phyloP scores from a whole-genome alignment of 139 green algal species.

The Chlamydomonas sp. region DNA sequence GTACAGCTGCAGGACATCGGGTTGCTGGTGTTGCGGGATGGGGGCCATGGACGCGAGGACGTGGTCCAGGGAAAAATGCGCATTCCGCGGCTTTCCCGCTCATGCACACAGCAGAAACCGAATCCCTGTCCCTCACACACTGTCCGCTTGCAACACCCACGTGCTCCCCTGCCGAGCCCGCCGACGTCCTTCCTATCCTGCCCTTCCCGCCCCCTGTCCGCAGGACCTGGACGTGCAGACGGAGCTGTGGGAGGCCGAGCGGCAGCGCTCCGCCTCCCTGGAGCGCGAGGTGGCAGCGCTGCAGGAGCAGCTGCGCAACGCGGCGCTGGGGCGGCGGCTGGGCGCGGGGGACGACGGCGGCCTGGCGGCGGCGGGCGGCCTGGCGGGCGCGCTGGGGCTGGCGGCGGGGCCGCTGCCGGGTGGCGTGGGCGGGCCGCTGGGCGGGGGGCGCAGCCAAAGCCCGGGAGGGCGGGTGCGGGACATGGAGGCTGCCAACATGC shows the following conservation, averaged over 20 bases:
- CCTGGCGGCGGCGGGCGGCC: background rate
- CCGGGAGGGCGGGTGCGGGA: background rate
- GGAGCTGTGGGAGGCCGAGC: slow-evolving; percentile 34
- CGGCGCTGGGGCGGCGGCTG: slow-evolving; percentile 10
- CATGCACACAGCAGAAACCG: background rate
- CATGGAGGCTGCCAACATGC: slow-evolving; percentile 25
- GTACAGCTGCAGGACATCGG: background rate
- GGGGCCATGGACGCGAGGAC: too few species aligned
- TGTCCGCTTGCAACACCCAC: background rate
- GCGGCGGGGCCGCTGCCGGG: background rate
- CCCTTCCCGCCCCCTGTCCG: too few species aligned
- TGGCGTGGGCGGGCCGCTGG: background rate
- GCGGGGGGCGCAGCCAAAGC: too few species aligned
- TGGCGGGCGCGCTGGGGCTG: background rate
- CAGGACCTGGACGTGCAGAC: slow-evolving; percentile 42
- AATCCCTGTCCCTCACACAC: background rate
- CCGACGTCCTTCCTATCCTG: too few species aligned
- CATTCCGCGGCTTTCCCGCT: too few species aligned
- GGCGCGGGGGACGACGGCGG: background rate
- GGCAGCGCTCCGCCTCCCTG: slow-evolving; percentile 17
- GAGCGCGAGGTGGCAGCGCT: slow-evolving; percentile 25
- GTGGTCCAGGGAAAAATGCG: too few species aligned
- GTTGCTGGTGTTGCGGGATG: too few species aligned
- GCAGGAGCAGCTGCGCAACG: slow-evolving; percentile 21
- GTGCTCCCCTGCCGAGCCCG: too few species aligned